A percentile compares a stretch with the other conserved stretches of the same genome.
Evolutionary conservation across 345 rosid species (phyloP).

Genomic region (Euphorbia tirucalli): DNA sequence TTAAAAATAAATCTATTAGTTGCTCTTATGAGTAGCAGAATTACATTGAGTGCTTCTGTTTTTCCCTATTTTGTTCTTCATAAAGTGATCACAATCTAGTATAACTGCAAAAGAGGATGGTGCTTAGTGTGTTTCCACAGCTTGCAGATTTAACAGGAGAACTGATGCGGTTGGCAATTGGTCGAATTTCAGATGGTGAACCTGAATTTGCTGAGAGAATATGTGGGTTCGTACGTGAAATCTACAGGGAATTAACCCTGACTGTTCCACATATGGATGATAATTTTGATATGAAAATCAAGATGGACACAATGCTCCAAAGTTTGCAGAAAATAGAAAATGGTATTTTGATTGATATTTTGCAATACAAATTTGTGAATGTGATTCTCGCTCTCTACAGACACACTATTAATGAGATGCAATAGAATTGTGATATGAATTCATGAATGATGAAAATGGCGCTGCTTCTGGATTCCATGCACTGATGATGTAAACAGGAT

Average conservation of each 20-base stretch:
- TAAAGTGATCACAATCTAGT: background rate
- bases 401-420: no score
- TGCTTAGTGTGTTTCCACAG: constrained; percentile 31
- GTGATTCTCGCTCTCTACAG: background rate
- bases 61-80: background rate
- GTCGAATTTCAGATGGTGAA: constrained; percentile 87
- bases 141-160: constrained; percentile 98
- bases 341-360: constrained; percentile 41
- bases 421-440: background rate
- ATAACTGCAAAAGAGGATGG: background rate
- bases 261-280: constrained; percentile 86
- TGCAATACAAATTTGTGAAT: background rate
- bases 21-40: background rate
- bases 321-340: constrained; percentile 90
- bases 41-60: background rate
- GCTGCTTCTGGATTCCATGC: background rate
- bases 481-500: background rate
- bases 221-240: constrained; percentile 72
- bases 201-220: constrained; percentile 74
- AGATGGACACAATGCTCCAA: constrained; percentile 92
- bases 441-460: background rate
- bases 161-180: constrained; percentile 92
- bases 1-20: background rate
- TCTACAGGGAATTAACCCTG: constrained; percentile 74
- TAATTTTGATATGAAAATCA: constrained; percentile 72